Evolutionary conservation across 345 rosid genomes (phyloP).

Genomic region (Euphorbia pulcherrima): DNA sequence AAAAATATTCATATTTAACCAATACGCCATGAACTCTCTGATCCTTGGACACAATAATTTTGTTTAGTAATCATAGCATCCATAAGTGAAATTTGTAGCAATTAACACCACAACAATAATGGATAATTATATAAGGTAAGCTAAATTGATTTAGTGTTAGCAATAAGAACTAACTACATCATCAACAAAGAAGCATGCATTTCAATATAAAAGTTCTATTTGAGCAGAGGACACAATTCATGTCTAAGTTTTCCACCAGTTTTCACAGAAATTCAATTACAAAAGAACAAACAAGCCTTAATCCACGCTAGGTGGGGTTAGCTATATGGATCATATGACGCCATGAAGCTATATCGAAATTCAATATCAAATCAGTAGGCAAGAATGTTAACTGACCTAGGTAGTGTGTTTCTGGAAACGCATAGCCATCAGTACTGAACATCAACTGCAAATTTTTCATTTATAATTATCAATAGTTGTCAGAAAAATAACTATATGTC

Average conservation of each 20-base stretch:
- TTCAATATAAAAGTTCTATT: neutral
- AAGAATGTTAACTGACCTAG: conserved; percentile 52
- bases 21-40: neutral
- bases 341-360: too few relatives aligned
- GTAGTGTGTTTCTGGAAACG: conserved; percentile 81
- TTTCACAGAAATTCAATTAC: neutral
- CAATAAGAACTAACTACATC: neutral
- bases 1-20: neutral
- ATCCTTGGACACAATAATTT: conserved; percentile 4
- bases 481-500: conserved; percentile 8
- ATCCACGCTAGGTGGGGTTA: neutral
- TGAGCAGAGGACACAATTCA: neutral
- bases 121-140: neutral
- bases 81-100: conserved; percentile 3
- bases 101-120: neutral
- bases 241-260: neutral
- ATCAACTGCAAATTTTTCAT: conserved; percentile 62
- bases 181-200: neutral
- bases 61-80: neutral
- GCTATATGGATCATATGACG: too few relatives aligned
- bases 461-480: conserved; percentile 20
- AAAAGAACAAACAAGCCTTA: neutral
- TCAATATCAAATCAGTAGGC: neutral
- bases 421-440: conserved; percentile 97
- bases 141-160: neutral